Evolutionary conservation across 495 filamentous ascomycete species (phyloP).

Genomic region (Arthonia radiata): DNA sequence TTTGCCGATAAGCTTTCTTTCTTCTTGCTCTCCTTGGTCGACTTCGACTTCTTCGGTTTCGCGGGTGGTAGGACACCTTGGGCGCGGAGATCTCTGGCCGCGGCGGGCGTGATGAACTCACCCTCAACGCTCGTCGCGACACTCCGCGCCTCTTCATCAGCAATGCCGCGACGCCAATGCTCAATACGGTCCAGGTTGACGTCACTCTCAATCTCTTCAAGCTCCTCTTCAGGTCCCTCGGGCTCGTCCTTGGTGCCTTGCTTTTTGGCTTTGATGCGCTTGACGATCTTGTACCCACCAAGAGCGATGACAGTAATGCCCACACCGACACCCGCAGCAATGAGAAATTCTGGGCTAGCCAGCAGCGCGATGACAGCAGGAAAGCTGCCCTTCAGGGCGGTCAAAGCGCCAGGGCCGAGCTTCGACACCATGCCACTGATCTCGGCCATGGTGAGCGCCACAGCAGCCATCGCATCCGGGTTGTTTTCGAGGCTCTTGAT

Average conservation of each 20-base stretch:
- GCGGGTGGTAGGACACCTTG: too few relatives aligned
- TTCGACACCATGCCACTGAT: slow-evolving; percentile 60
- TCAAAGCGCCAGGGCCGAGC: slow-evolving; percentile 59
- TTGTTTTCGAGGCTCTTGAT: slow-evolving; percentile 75
- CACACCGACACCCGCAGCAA: slow-evolving; percentile 68
- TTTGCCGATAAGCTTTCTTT: too few relatives aligned
- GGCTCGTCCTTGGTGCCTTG: slow-evolving; percentile 15
- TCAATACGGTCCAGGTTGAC: slow-evolving; percentile 53
- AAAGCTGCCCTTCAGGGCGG: slow-evolving; percentile 47
- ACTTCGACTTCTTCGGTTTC: too few relatives aligned
- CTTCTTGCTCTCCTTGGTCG: too few relatives aligned
- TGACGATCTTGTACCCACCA: slow-evolving; percentile 91
- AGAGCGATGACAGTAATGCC: slow-evolving; percentile 84
- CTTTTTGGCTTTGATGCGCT: slow-evolving; percentile 35
- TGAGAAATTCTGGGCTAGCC: slow-evolving; percentile 72
- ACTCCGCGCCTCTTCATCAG: slow-evolving; percentile 33
- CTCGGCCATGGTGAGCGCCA: slow-evolving; percentile 78
- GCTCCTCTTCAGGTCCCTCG: slow-evolving; percentile 21
- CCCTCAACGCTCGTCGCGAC: slow-evolving; percentile 49
- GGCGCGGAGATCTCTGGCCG: too few relatives aligned
- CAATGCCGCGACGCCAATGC: slow-evolving; percentile 67
- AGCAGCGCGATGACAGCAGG: slow-evolving; percentile 75
- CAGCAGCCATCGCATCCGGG: slow-evolving; percentile 81
- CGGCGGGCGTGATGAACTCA: slow-evolving; percentile 64
- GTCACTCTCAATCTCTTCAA: slow-evolving; percentile 17